phyloP scores from a whole-genome alignment of 495 filamentous ascomycete species.

The Neurospora sp. region DNA sequence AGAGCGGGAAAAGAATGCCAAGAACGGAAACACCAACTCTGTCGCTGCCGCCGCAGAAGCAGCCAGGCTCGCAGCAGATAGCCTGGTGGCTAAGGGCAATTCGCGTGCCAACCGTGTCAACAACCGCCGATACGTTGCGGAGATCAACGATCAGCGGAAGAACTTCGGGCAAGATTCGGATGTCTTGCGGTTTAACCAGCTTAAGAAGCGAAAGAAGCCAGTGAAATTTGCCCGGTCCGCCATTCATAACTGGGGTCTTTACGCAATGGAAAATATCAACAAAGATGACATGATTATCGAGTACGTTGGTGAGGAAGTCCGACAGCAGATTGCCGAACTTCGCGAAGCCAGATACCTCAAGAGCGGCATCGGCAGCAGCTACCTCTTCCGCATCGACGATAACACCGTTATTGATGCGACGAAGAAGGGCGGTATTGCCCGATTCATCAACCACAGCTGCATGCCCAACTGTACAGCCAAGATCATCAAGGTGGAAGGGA shows the following conservation, averaged over 20 bases:
- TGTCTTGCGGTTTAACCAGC: slow-evolving; percentile 92
- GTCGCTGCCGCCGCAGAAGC: slow-evolving; percentile 56
- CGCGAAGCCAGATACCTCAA: slow-evolving; percentile 85
- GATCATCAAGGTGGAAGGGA: slow-evolving; percentile 99
- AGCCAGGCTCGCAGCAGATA: slow-evolving; percentile 67
- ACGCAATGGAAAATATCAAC: slow-evolving; percentile 92
- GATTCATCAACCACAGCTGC: slow-evolving; percentile 99
- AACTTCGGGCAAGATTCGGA: slow-evolving; percentile 77
- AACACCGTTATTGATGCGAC: slow-evolving; percentile 96
- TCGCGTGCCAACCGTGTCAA: slow-evolving; percentile 89
- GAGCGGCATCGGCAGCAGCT: slow-evolving; percentile 94
- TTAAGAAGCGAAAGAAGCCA: slow-evolving; percentile 98
- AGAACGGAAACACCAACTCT: slow-evolving; percentile 53
- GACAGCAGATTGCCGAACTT: slow-evolving; percentile 92
- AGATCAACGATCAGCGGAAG: slow-evolving; percentile 89
- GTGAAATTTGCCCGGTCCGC: slow-evolving; percentile 96
- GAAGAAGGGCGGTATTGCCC: slow-evolving; percentile 93
- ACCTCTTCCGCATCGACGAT: slow-evolving; percentile 96
- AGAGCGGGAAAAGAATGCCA: slow-evolving; percentile 71
- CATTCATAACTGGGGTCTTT: slow-evolving; percentile 98
- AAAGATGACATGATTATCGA: slow-evolving; percentile 99
- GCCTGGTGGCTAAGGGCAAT: slow-evolving; percentile 61
- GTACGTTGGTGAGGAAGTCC: slow-evolving; percentile 95
- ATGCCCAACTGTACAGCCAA: slow-evolving; percentile 98
- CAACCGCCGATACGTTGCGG: slow-evolving; percentile 85